A percentile compares a stretch with the other conserved stretches of the same genome.
Conservation (phyloP, 768 basidiomycete species). For the Hygrophoropsis aurantiaca region DNA sequence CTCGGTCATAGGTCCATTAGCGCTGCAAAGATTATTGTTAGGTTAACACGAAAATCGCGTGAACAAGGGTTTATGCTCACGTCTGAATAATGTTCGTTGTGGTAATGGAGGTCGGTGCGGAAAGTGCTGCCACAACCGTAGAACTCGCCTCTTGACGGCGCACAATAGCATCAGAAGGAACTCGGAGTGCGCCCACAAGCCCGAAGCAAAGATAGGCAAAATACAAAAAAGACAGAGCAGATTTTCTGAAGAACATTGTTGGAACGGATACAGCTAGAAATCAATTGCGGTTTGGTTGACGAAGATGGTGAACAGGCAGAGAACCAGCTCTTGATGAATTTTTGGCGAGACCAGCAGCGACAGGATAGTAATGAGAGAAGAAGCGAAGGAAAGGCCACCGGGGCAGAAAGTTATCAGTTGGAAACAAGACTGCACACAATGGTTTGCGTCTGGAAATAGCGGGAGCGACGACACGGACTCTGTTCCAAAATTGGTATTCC, state of each 20-base stretch:
- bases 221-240: constrained; percentile 19
- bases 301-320: constrained; percentile 20
- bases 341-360: constrained; percentile 16
- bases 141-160: constrained; percentile 20
- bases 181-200: constrained; percentile 28
- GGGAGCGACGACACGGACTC: too few relatives aligned
- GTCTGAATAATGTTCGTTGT: constrained; percentile 38
- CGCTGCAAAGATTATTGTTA: constrained; percentile 27
- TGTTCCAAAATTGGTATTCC: too few relatives aligned
- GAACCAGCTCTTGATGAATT: constrained; percentile 40
- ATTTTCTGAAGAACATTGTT: constrained; percentile 18
- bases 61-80: constrained; percentile 29
- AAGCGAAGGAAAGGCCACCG: constrained; percentile 32
- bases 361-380: constrained; percentile 18
- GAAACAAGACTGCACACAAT: not conserved
- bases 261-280: constrained; percentile 15
- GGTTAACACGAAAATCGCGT: not conserved
- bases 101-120: constrained; percentile 34
- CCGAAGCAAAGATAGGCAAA: constrained; percentile 21
- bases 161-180: constrained; percentile 9
- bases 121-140: constrained; percentile 18
- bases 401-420: constrained; percentile 21
- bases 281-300: too few relatives aligned
- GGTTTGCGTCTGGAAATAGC: too few relatives aligned
- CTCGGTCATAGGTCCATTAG: constrained; percentile 51